Evolutionary conservation across 2,329 filamentous ascomycete species (phyloP).

Genomic region (Sclerotinia trifoliorum): DNA sequence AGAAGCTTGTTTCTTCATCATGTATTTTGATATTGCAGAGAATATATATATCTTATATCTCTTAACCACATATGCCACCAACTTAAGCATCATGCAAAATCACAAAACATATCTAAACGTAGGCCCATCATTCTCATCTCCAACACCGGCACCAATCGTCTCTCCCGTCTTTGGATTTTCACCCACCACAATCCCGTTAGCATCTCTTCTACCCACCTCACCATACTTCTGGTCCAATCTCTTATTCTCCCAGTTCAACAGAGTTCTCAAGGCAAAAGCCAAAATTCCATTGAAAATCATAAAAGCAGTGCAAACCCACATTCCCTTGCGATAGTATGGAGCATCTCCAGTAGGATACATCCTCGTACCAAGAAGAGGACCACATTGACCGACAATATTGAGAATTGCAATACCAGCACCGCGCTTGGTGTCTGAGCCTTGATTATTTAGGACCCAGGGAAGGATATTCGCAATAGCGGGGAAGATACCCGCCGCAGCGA

Average conservation of each 20-base stretch:
- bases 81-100: neutral
- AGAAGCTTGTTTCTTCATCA: conserved; percentile 15
- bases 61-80: neutral
- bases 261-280: conserved; percentile 51
- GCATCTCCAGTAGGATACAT: conserved; percentile 54
- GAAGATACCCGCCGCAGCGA: conserved; percentile 62
- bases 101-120: conserved; percentile 34
- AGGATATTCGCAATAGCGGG: conserved; percentile 69
- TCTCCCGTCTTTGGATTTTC: neutral
- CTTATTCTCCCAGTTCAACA: conserved; percentile 60
- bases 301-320: conserved; percentile 59
- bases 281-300: conserved; percentile 59
- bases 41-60: neutral
- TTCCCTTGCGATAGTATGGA: conserved; percentile 53
- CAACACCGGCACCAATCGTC: conserved; percentile 15
- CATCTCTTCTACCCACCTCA: conserved; percentile 21
- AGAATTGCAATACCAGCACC: conserved; percentile 65
- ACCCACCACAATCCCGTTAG: conserved; percentile 4
- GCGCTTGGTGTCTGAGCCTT: conserved; percentile 65
- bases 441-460: conserved; percentile 69
- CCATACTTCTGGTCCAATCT: conserved; percentile 51
- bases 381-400: conserved; percentile 65
- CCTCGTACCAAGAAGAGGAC: conserved; percentile 62
- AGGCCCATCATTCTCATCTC: conserved; percentile 36
- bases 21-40: neutral